phyloP scores from a whole-genome alignment of 2,329 filamentous ascomycete genomes.

The Fusarium aywerte region DNA sequence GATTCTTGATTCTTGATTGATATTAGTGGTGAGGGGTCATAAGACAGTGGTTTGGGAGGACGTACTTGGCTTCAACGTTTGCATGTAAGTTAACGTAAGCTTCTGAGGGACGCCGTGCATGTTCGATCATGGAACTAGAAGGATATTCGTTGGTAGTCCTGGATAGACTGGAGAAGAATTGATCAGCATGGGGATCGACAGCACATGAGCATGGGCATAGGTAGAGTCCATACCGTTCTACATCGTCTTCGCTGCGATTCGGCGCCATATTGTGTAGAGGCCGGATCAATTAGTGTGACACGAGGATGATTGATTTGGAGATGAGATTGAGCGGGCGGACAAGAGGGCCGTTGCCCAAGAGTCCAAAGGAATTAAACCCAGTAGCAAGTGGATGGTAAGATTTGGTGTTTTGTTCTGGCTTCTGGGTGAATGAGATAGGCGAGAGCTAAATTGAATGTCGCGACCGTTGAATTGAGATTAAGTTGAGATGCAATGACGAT shows the following conservation, averaged over 20 bases:
- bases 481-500: conserved; percentile 6
- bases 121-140: conserved; percentile 51
- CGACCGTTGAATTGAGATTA: conserved; percentile 15
- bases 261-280: conserved; percentile 36
- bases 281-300: conserved; percentile 8
- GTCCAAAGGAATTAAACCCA: neutral
- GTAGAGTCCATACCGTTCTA: conserved; percentile 41
- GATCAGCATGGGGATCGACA: conserved; percentile 28
- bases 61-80: conserved; percentile 60
- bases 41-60: neutral
- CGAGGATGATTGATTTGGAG: neutral
- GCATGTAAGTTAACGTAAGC: conserved; percentile 57
- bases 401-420: neutral
- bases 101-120: conserved; percentile 49
- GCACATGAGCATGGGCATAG: neutral
- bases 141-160: conserved; percentile 46
- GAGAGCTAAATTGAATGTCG: conserved; percentile 1
- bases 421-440: neutral
- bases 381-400: neutral
- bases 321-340: conserved; percentile 1
- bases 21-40: conserved; percentile 26
- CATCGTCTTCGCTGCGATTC: conserved; percentile 43
- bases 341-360: conserved; percentile 13
- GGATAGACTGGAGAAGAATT: conserved; percentile 26
- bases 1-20: conserved; percentile 55